Conservation (phyloP, 2,329 filamentous ascomycete species). For the Pseudogymnoascus sp. region DNA sequence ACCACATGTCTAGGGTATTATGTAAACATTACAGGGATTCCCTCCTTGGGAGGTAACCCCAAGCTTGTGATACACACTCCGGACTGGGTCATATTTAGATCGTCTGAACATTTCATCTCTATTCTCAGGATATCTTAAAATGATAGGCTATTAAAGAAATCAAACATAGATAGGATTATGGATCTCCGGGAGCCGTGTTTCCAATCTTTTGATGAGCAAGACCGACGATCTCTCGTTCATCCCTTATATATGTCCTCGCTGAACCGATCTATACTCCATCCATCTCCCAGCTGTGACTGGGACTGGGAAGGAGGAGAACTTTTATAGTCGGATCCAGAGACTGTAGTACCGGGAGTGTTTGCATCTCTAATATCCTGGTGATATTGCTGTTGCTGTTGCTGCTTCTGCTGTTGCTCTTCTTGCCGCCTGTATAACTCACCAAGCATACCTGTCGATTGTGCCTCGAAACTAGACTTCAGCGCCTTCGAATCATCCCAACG, state of each 20-base stretch:
- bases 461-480: conserved; percentile 46
- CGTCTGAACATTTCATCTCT: not conserved
- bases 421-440: not conserved
- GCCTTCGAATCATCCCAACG: conserved; percentile 50
- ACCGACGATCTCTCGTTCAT: not conserved
- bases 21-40: conserved; percentile 3
- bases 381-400: not conserved
- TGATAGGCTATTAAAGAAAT: not conserved
- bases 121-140: conserved; percentile 1
- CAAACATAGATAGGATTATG: not conserved
- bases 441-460: not conserved
- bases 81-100: not conserved
- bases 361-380: not conserved
- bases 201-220: not conserved
- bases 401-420: not conserved
- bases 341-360: not conserved
- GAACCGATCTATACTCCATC: not conserved
- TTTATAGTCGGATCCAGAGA: not conserved
- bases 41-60: not conserved
- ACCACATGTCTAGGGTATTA: not conserved
- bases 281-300: not conserved
- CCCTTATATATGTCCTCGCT: conserved; percentile 1
- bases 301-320: not conserved
- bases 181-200: not conserved
- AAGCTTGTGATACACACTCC: not conserved